Evolutionary conservation across 805 yeast genomes (phyloP).

Genomic region (Candida tibetensis): DNA sequence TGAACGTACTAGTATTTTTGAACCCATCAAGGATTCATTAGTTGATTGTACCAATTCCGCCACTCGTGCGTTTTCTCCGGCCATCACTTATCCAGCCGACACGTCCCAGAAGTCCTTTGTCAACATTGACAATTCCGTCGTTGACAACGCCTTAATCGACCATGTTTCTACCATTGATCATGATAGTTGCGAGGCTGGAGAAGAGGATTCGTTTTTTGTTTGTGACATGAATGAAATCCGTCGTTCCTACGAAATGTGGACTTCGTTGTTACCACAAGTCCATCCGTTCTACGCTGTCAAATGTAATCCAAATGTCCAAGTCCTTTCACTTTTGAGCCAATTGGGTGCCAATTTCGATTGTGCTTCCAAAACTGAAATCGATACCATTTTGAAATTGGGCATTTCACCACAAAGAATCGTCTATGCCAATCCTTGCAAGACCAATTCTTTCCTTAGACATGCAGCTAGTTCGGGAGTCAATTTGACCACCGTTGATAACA

Average conservation of each 20-base stretch:
- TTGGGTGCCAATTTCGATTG: conserved; percentile 86
- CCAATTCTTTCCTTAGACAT: conserved; percentile 73
- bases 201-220: conserved; percentile 83
- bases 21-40: neutral
- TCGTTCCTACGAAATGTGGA: conserved; percentile 66
- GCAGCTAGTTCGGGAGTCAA: conserved; percentile 57
- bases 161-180: conserved; percentile 48
- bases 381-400: conserved; percentile 58
- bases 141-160: conserved; percentile 29
- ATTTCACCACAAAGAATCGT: conserved; percentile 65
- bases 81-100: no score
- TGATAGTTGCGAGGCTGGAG: conserved; percentile 66
- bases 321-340: conserved; percentile 54
- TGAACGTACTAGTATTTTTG: neutral
- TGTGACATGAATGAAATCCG: conserved; percentile 77
- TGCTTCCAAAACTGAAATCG: conserved; percentile 86
- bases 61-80: no score
- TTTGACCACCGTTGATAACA: conserved; percentile 86
- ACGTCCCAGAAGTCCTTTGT: no score
- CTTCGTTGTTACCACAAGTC: conserved; percentile 60
- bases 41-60: neutral
- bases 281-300: conserved; percentile 93
- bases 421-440: conserved; percentile 93
- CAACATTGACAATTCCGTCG: neutral
- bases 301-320: conserved; percentile 73